Evolutionary conservation across 305 asterid species (phyloP).

Genomic region (Nicotiana rustica): DNA sequence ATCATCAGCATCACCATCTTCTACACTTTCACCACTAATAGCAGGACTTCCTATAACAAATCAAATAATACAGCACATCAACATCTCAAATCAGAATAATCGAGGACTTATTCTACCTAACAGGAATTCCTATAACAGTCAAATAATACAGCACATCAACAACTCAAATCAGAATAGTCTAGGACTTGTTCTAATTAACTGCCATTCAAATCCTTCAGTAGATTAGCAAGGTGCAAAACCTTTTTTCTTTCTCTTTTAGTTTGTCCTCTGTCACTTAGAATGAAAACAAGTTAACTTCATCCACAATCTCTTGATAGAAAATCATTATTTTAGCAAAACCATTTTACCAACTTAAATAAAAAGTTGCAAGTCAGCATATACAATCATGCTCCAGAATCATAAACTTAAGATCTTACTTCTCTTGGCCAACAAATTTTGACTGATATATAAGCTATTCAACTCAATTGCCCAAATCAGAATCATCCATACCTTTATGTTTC

Average conservation of each 20-base stretch:
- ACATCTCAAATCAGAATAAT: conserved; percentile 29
- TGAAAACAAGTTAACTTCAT: neutral
- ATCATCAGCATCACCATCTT: conserved; percentile 67
- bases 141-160: conserved; percentile 35
- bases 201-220: conserved; percentile 26
- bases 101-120: neutral
- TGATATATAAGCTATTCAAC: conserved; percentile 19
- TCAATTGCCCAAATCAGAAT: conserved; percentile 26
- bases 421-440: conserved; percentile 1
- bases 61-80: conserved; percentile 34
- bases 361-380: conserved; percentile 10
- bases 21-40: conserved; percentile 80
- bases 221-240: conserved; percentile 5
- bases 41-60: conserved; percentile 86
- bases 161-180: conserved; percentile 28
- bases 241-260: neutral
- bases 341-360: neutral
- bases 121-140: conserved; percentile 44
- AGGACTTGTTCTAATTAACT: neutral
- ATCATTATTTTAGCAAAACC: conserved; percentile 4
- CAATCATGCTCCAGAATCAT: neutral
- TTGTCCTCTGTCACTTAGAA: neutral
- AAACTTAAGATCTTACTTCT: conserved; percentile 16
- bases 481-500: conserved; percentile 79
- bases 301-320: neutral